Conservation (phyloP, 2,329 filamentous ascomycete genomes). For the Clarireedia monteithiana region DNA sequence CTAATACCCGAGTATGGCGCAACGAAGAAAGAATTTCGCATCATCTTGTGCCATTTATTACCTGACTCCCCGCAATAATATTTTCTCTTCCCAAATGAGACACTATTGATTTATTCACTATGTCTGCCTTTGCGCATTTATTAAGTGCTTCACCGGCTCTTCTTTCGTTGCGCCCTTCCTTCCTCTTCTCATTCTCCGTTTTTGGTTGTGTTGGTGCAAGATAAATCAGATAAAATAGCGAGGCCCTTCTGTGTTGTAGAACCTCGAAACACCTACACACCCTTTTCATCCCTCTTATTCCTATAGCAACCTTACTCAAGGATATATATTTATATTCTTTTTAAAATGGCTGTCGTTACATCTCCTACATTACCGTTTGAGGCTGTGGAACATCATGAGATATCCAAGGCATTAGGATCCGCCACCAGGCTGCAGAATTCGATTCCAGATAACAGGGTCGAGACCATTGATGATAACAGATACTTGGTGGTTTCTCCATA, state of each 20-base stretch:
- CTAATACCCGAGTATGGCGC: constrained; percentile 1
- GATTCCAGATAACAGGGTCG: background rate
- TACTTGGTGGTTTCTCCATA: constrained; percentile 69
- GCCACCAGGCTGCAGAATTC: background rate
- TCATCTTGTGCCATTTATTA: constrained; percentile 4
- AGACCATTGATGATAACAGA: constrained; percentile 12
- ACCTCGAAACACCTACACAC: background rate
- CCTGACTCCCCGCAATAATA: background rate
- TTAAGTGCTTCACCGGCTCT: background rate
- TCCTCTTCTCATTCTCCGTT: background rate
- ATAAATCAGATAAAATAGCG: background rate
- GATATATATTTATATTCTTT: background rate
- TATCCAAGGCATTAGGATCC: background rate
- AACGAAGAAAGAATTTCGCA: constrained; percentile 1
- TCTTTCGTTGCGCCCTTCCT: background rate
- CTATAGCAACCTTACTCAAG: background rate
- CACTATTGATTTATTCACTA: background rate
- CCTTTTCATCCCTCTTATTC: background rate
- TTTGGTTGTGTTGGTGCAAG: background rate
- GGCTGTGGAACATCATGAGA: background rate
- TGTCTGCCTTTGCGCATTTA: background rate
- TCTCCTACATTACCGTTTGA: constrained; percentile 9
- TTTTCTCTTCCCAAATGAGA: background rate
- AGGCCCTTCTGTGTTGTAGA: background rate
- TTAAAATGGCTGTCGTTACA: constrained; percentile 11